Evolutionary conservation across 306 rosid genomes (phyloP).

Genomic region (Calophaca sinica): DNA sequence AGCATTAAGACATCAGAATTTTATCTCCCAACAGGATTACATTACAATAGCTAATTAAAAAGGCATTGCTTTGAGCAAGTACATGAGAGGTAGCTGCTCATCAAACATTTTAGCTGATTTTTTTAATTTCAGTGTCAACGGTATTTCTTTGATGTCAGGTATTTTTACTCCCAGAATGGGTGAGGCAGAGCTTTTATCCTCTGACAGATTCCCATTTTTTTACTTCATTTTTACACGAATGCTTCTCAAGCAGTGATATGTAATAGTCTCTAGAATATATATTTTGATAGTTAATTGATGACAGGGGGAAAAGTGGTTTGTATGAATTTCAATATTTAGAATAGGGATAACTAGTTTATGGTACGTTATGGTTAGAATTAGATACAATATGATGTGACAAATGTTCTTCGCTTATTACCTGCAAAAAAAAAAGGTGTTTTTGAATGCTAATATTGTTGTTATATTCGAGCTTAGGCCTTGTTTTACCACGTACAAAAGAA

Average conservation of each 20-base stretch:
- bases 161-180: conserved; percentile 34
- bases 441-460: conserved; percentile 14
- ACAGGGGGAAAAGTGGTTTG: not conserved
- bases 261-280: conserved; percentile 12
- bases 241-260: conserved; percentile 44
- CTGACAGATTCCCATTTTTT: conserved; percentile 42
- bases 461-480: not conserved
- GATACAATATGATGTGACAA: conserved; percentile 10
- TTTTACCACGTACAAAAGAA: not conserved
- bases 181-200: conserved; percentile 33
- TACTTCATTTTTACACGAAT: conserved; percentile 36
- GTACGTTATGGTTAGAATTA: conserved; percentile 1
- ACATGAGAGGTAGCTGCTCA: conserved; percentile 30
- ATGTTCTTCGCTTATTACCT: conserved; percentile 17
- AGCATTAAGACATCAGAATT: conserved; percentile 38
- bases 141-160: conserved; percentile 40
- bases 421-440: not conserved
- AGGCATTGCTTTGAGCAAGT: conserved; percentile 41
- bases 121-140: conserved; percentile 30
- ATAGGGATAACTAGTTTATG: conserved; percentile 33
- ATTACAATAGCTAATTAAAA: conserved; percentile 17
- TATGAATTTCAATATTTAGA: conserved; percentile 17
- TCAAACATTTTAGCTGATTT: conserved; percentile 40
- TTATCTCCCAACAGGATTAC: conserved; percentile 22
- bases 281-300: conserved; percentile 32